A percentile compares a stretch with the other conserved stretches of the same genome.
Conservation (phyloP, 768 basidiomycete species). For the Mycena venus region DNA sequence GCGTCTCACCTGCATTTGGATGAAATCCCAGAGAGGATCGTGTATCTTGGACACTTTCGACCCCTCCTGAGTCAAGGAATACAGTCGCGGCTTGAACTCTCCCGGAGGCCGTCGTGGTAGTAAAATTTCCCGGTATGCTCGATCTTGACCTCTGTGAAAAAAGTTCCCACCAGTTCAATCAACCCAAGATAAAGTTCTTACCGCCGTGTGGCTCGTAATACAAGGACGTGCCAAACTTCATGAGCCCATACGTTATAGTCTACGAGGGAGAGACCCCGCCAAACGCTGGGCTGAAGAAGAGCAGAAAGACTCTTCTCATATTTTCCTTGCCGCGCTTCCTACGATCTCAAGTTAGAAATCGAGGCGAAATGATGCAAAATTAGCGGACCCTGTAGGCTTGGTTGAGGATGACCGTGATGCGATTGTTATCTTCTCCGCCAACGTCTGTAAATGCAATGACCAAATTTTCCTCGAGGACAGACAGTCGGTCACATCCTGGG, state of each 20-base stretch:
- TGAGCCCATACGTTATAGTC: slow-evolving; percentile 82
- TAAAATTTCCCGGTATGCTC: slow-evolving; percentile 76
- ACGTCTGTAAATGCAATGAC: slow-evolving; percentile 75
- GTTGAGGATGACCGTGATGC: slow-evolving; percentile 73
- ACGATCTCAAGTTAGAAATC: background rate
- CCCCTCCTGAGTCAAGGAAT: slow-evolving; percentile 61
- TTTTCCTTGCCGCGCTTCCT: slow-evolving; percentile 80
- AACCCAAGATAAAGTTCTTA: slow-evolving; percentile 44
- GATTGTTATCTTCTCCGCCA: slow-evolving; percentile 71
- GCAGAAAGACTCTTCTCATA: slow-evolving; percentile 72
- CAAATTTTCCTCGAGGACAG: slow-evolving; percentile 76
- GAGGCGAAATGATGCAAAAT: slow-evolving; percentile 12
- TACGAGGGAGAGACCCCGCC: slow-evolving; percentile 73
- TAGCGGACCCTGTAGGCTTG: slow-evolving; percentile 72
- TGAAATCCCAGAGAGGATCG: slow-evolving; percentile 59
- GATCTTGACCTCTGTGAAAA: slow-evolving; percentile 70
- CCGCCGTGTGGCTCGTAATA: slow-evolving; percentile 78
- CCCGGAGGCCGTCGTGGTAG: slow-evolving; percentile 71
- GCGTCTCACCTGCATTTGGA: slow-evolving; percentile 60
- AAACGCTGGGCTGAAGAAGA: slow-evolving; percentile 77
- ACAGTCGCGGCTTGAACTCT: slow-evolving; percentile 67
- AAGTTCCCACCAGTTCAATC: background rate
- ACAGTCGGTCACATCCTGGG: slow-evolving; percentile 76
- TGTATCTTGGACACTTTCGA: slow-evolving; percentile 56
- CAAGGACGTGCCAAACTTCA: slow-evolving; percentile 84